phyloP scores from a whole-genome alignment of 768 basidiomycete species.

The Leccinum fibrillosum region DNA sequence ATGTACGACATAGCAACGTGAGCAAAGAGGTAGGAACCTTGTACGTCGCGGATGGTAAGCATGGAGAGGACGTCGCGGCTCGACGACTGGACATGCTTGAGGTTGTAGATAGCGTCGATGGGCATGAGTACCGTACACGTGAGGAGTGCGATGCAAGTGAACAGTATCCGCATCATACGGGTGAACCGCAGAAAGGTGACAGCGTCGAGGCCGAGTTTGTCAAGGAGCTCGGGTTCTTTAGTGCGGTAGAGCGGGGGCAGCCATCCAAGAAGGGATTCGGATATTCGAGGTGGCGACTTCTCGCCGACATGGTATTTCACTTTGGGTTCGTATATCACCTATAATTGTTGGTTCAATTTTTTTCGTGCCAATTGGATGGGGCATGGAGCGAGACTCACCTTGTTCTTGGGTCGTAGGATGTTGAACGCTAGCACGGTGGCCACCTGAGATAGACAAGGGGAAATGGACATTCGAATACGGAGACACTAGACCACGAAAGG shows the following conservation, averaged over 20 bases:
- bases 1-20: conserved; percentile 83
- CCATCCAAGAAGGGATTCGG: conserved; percentile 86
- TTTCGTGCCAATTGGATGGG: background rate
- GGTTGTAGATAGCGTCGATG: conserved; percentile 82
- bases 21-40: conserved; percentile 69
- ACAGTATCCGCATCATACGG: conserved; percentile 76
- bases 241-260: conserved; percentile 78
- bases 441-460: conserved; percentile 36
- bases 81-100: conserved; percentile 50
- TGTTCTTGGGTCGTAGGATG: conserved; percentile 83
- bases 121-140: conserved; percentile 78
- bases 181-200: conserved; percentile 90
- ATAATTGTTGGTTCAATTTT: background rate
- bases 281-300: conserved; percentile 78
- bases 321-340: conserved; percentile 93
- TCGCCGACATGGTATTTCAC: conserved; percentile 82
- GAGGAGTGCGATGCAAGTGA: conserved; percentile 58
- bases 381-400: conserved; percentile 40
- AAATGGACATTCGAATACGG: no score
- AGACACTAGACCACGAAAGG: background rate
- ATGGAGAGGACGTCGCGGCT: conserved; percentile 67
- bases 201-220: conserved; percentile 89
- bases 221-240: conserved; percentile 85
- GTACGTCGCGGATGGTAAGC: conserved; percentile 83
- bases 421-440: conserved; percentile 78